Evolutionary conservation across 768 basidiomycete genomes (phyloP), one percentile per base, ranked within the genome.

Genomic region (Podaxis carcinomalis): DNA sequence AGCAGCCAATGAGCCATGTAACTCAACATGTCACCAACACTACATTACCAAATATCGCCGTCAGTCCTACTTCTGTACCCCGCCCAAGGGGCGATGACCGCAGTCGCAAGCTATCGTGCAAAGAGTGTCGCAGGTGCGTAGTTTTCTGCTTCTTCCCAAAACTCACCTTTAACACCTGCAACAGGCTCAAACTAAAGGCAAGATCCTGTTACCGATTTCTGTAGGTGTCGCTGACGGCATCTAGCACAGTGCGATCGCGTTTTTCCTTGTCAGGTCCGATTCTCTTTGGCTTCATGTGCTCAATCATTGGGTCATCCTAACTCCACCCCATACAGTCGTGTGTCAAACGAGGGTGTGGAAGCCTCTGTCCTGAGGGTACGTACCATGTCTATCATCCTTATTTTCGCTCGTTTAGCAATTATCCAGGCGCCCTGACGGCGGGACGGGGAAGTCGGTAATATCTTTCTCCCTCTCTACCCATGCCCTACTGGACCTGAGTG

Each of bases 311-410:
- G 59, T 67, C 49, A 56, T 56, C 55, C 63, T 64, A 61, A 67
- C 62, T 65, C 46, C 55, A 65, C 32, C 54, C 13, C 51, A 58
- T 47, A 59, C 64, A 83, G 81, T 86, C 85, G 54, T 87, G 85
- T 66, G 82, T 83, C 27, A 87, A 87, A 70, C 75, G 85, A 63
- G 85, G 88, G 36, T 86, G 85, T 64, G 83, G 82, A 3, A 83
- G 81, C 61, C 78, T 85, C 57, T 85, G 84, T 67, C 84, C 84
- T 51, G 84, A 85, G 65, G 84, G 84, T 83, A 52, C 2, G 69
- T 66, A 36, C 36, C 61, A 44, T 23, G 46, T 50, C 59, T 53
- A 51, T 37, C 23, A 25, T 37, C 7, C 39, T 54, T 42, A 35
- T 32, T 19, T 55, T 16, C 42, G 42, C 50, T 62, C 61, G 42